These are phyloP conservation scores for Aspergillus campestris DNA, from an alignment of 495 filamentous ascomycete species.

Conservation along the genomic window DNA sequence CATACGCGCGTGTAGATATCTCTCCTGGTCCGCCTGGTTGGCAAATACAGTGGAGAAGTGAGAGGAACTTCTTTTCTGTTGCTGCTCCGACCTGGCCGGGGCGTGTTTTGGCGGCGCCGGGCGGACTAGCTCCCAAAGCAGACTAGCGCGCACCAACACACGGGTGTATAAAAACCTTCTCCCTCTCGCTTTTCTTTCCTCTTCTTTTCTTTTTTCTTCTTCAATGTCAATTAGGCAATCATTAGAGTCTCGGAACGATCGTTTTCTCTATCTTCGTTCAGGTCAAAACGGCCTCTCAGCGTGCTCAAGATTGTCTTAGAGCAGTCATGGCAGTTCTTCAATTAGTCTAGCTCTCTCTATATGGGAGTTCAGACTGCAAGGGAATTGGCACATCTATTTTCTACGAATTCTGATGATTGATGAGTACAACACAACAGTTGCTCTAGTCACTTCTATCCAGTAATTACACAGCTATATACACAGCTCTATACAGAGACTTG, in stretches of 20 bases:
- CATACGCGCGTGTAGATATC: neutral
- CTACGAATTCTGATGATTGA: no score
- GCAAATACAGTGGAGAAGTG: neutral
- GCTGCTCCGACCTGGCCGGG: slow-evolving; percentile 12
- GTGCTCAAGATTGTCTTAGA: slow-evolving; percentile 99
- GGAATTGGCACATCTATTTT: slow-evolving; percentile 39
- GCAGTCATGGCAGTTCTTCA: slow-evolving; percentile 55
- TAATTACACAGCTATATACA: no score
- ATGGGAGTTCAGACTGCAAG: slow-evolving; percentile 47
- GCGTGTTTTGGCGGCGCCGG: slow-evolving; percentile 30
- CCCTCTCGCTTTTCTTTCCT: slow-evolving; percentile 32
- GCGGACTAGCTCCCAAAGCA: slow-evolving; percentile 15
- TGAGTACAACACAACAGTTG: no score
- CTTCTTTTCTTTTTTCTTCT: slow-evolving; percentile 47
- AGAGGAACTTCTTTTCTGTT: slow-evolving; percentile 8
- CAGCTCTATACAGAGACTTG: no score
- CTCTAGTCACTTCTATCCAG: neutral
- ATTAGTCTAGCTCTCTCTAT: slow-evolving; percentile 50
- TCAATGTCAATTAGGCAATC: slow-evolving; percentile 90
- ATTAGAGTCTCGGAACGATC: slow-evolving; percentile 99
- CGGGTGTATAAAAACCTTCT: slow-evolving; percentile 21
- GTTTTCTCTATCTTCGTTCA: slow-evolving; percentile 84
- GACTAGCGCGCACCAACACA: slow-evolving; percentile 21
- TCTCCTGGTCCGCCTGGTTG: no score
- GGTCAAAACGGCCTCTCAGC: slow-evolving; percentile 75